Conservation (phyloP, 768 basidiomycete species). For the Rhizopogon vulgaris region DNA sequence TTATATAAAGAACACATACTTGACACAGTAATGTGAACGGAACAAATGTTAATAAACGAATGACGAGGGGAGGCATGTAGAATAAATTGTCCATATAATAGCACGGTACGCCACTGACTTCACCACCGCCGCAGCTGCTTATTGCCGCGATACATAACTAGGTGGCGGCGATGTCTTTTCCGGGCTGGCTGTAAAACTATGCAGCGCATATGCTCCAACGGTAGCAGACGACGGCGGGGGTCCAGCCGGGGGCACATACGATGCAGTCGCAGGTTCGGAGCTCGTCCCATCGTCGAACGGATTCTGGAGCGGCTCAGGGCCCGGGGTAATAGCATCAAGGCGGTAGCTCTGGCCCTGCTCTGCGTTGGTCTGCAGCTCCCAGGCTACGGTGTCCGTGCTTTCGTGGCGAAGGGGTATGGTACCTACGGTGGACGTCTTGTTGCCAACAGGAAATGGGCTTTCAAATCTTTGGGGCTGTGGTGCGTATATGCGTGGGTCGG, state of each 20-base stretch:
- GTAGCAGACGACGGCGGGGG: conserved; percentile 6
- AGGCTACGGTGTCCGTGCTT: conserved; percentile 23
- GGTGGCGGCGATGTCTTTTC: neutral
- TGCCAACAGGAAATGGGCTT: conserved; percentile 9
- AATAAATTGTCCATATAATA: neutral
- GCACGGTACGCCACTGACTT: neutral
- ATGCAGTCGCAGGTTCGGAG: conserved; percentile 13
- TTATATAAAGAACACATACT: neutral
- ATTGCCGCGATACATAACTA: neutral
- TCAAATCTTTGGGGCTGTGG: conserved; percentile 39
- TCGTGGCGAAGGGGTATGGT: conserved; percentile 16
- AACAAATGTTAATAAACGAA: neutral
- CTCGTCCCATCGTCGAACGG: conserved; percentile 16
- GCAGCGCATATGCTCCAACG: conserved; percentile 15
- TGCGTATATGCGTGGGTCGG: conserved; percentile 41
- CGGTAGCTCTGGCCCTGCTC: conserved; percentile 19
- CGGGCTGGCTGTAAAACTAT: too few species aligned
- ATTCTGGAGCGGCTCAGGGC: conserved; percentile 14
- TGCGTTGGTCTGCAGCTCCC: conserved; percentile 24
- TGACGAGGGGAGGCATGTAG: too few species aligned
- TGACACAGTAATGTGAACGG: neutral
- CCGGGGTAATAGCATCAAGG: conserved; percentile 14
- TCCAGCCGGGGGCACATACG: conserved; percentile 4
- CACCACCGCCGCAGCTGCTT: too few species aligned
- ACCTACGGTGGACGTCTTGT: conserved; percentile 7